A percentile compares a stretch with the other conserved stretches of the same genome.
Evolutionary conservation across 1,284 basidiomycete species (phyloP).

Genomic region (Dichomitus squalens): DNA sequence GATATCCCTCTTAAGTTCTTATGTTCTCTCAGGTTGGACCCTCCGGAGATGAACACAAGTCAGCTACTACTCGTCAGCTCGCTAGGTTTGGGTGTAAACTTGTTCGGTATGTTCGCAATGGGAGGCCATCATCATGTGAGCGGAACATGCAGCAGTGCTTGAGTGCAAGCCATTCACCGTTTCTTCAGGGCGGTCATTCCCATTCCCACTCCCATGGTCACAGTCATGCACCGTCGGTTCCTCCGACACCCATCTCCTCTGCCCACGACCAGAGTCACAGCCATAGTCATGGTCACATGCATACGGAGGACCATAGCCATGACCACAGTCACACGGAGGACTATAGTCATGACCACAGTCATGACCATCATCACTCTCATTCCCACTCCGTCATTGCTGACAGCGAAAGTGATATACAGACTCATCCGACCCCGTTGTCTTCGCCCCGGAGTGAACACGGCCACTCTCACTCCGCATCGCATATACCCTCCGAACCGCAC

Average conservation of each 20-base stretch:
- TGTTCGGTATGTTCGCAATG: conserved; percentile 99
- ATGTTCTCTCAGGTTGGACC: conserved; percentile 67
- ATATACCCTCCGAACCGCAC: conserved; percentile 27
- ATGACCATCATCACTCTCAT: conserved; percentile 30
- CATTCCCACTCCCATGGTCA: conserved; percentile 40
- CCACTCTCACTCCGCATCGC: conserved; percentile 30
- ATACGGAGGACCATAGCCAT: conserved; percentile 1
- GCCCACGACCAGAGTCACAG: conserved; percentile 8
- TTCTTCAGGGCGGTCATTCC: conserved; percentile 54
- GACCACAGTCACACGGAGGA: too few species aligned
- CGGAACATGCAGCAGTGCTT: background rate
- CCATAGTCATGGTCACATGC: conserved; percentile 1
- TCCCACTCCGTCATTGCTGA: conserved; percentile 12
- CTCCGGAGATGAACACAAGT: conserved; percentile 97
- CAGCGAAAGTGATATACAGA: conserved; percentile 10
- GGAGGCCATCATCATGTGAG: conserved; percentile 88
- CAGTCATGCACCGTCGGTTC: conserved; percentile 30
- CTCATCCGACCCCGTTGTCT: conserved; percentile 31
- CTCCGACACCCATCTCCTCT: conserved; percentile 18
- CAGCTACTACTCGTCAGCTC: conserved; percentile 91
- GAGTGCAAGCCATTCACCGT: conserved; percentile 3
- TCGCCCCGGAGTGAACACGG: conserved; percentile 6
- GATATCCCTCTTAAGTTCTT: background rate
- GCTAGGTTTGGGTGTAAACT: conserved; percentile 89
- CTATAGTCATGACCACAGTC: conserved; percentile 17